phyloP scores from a whole-genome alignment of 768 basidiomycete species.

The Phylloporus sp. region DNA sequence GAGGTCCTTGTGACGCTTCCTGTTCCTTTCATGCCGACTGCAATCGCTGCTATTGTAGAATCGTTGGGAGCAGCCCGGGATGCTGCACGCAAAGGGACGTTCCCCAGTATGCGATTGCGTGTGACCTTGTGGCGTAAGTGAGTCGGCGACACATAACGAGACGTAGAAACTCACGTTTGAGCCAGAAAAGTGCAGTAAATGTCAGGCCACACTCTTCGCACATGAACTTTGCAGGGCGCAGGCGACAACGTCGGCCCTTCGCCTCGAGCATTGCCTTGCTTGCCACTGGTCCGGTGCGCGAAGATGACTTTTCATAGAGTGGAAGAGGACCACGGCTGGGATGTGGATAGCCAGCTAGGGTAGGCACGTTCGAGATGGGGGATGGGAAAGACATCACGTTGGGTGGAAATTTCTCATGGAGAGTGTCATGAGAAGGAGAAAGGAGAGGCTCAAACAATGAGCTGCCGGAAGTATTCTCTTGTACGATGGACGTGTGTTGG shows the following conservation, averaged over 20 bases:
- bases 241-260: slow-evolving; percentile 29
- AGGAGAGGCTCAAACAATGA: slow-evolving; percentile 24
- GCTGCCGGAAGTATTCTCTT: slow-evolving; percentile 3
- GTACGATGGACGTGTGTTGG: slow-evolving; percentile 15
- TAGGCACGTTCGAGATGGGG: slow-evolving; percentile 1
- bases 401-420: slow-evolving; percentile 7
- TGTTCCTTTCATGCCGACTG: slow-evolving; percentile 33
- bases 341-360: not conserved
- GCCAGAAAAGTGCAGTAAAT: slow-evolving; percentile 30
- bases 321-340: slow-evolving; percentile 8
- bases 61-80: slow-evolving; percentile 25
- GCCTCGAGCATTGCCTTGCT: slow-evolving; percentile 33
- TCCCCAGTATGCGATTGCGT: slow-evolving; percentile 27
- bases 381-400: slow-evolving; percentile 3
- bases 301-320: slow-evolving; percentile 10
- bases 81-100: slow-evolving; percentile 21
- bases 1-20: slow-evolving; percentile 29
- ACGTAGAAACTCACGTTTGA: slow-evolving; percentile 25
- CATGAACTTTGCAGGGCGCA: slow-evolving; percentile 18
- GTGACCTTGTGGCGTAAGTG: slow-evolving; percentile 23
- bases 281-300: slow-evolving; percentile 21
- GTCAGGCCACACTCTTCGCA: slow-evolving; percentile 23
- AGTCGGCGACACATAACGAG: not conserved
- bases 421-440: slow-evolving; percentile 15
- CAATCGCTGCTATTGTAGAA: slow-evolving; percentile 34